These are phyloP conservation scores for Citrullus mucosospermus DNA, from an alignment of 306 rosid genomes.

Conservation along the genomic window DNA sequence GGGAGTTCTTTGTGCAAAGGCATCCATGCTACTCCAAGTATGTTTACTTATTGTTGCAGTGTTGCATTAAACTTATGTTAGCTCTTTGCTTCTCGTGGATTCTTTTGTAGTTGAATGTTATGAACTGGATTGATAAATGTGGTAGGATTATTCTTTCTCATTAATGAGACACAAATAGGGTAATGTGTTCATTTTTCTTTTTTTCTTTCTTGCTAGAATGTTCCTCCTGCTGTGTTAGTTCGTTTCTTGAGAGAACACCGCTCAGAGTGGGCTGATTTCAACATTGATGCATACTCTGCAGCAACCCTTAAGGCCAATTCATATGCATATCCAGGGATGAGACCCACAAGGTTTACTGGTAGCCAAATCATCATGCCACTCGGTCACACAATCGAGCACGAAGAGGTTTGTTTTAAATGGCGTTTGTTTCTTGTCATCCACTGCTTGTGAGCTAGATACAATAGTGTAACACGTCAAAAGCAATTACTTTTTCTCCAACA, in stretches of 20 bases:
- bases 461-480: background rate
- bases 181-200: background rate
- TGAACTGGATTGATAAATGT: background rate
- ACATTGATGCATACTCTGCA: slow-evolving; percentile 82
- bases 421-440: background rate
- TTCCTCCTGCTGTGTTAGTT: slow-evolving; percentile 85
- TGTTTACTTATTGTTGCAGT: slow-evolving; percentile 10
- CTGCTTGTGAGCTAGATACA: background rate
- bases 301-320: slow-evolving; percentile 69
- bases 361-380: slow-evolving; percentile 96
- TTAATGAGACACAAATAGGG: background rate
- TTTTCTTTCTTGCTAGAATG: slow-evolving; percentile 42
- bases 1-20: slow-evolving; percentile 92
- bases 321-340: slow-evolving; percentile 78
- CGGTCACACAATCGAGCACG: slow-evolving; percentile 91
- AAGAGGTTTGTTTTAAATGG: slow-evolving; percentile 42
- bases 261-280: slow-evolving; percentile 99
- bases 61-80: background rate
- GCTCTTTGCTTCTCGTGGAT: background rate
- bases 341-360: slow-evolving; percentile 90
- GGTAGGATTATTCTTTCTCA: background rate
- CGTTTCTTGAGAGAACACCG: slow-evolving; percentile 96
- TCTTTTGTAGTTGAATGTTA: background rate
- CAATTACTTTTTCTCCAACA: background rate
- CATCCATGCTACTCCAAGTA: slow-evolving; percentile 97